Percentiles rank a stretch among this genome's conserved stretches.
Conservation (phyloP, 2,329 filamentous ascomycete genomes). For the Talaromyces sp. region DNA sequence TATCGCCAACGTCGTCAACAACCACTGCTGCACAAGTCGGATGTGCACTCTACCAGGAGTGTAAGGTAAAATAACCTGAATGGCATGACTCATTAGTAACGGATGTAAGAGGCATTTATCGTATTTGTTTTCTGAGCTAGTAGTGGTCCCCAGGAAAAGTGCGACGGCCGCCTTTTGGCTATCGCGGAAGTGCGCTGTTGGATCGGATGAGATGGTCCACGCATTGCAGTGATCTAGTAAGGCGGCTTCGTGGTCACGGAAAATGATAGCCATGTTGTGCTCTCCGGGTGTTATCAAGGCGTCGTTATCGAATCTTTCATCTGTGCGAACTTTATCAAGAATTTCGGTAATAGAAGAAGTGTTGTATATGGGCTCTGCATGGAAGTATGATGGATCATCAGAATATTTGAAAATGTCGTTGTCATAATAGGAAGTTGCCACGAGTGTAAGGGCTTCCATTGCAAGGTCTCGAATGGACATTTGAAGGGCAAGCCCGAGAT, state of each 20-base stretch:
- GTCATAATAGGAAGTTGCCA: conserved; percentile 54
- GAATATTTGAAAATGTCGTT: conserved; percentile 55
- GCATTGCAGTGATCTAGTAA: conserved; percentile 88
- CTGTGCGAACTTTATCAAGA: conserved; percentile 61
- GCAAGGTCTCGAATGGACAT: conserved; percentile 77
- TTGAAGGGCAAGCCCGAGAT: conserved; percentile 90
- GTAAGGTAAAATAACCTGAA: conserved; percentile 76
- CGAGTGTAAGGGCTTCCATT: conserved; percentile 77
- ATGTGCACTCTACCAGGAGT: conserved; percentile 69
- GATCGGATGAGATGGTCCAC: conserved; percentile 64
- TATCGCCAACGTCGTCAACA: conserved; percentile 71
- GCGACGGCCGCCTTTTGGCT: conserved; percentile 55
- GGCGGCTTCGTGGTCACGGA: conserved; percentile 62
- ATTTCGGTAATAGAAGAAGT: conserved; percentile 64
- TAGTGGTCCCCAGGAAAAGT: conserved; percentile 36
- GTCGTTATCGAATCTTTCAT: conserved; percentile 64
- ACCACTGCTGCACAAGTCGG: conserved; percentile 77
- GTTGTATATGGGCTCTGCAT: conserved; percentile 54
- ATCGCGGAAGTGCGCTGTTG: conserved; percentile 67
- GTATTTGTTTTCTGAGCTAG: conserved; percentile 49
- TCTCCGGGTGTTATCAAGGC: conserved; percentile 52
- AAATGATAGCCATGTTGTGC: conserved; percentile 62
- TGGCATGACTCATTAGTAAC: conserved; percentile 79
- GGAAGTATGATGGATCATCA: conserved; percentile 67
- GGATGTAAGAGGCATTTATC: conserved; percentile 81